Evolutionary conservation across 768 basidiomycete genomes (phyloP).

Genomic region (Sutorius australiensis): DNA sequence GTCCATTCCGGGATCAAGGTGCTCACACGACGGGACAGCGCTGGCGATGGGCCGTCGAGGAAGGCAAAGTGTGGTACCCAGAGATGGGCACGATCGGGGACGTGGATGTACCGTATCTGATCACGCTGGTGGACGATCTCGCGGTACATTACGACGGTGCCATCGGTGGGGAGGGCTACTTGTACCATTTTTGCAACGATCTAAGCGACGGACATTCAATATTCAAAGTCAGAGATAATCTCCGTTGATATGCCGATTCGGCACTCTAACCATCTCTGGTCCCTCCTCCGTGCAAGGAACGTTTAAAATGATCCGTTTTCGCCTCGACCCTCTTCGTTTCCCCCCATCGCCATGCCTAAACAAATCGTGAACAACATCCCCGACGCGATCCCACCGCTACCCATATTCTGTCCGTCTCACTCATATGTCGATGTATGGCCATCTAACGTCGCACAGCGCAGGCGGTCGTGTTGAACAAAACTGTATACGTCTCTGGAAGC

Average conservation of each 20-base stretch:
- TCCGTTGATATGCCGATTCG: neutral
- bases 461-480: constrained; percentile 33
- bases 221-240: neutral
- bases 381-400: constrained; percentile 34
- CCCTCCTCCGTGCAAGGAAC: neutral
- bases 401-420: neutral
- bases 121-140: constrained; percentile 39
- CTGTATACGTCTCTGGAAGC: constrained; percentile 40
- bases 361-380: constrained; percentile 22
- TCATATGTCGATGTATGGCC: no score
- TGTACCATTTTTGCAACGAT: constrained; percentile 25
- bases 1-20: neutral
- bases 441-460: constrained; percentile 30
- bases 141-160: constrained; percentile 22
- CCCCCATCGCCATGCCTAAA: constrained; percentile 24
- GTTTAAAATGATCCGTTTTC: neutral
- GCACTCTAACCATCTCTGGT: neutral
- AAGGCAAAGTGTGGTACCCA: constrained; percentile 50
- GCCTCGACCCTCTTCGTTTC: neutral
- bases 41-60: constrained; percentile 69
- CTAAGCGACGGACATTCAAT: constrained; percentile 2
- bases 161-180: constrained; percentile 25
- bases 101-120: constrained; percentile 37
- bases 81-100: constrained; percentile 38
- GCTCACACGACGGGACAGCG: constrained; percentile 36